Conservation (phyloP, 2,329 filamentous ascomycete genomes). For the Aspergillus aculeatus region DNA sequence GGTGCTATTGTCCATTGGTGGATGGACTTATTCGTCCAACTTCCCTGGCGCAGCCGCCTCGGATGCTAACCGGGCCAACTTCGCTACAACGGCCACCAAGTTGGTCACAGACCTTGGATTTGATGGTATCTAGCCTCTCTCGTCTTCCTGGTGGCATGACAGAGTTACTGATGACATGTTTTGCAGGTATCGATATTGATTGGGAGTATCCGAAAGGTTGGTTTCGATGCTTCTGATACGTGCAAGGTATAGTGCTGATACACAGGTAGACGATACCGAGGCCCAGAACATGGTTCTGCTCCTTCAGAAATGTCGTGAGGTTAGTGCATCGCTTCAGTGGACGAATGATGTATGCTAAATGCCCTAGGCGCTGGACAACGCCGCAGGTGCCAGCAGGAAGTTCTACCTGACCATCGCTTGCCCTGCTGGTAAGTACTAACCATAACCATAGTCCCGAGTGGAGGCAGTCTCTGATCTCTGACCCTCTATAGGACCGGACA, state of each 20-base stretch:
- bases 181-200: constrained; percentile 45
- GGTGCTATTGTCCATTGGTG: constrained; percentile 76
- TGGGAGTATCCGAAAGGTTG: constrained; percentile 49
- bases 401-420: constrained; percentile 52
- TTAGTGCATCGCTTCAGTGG: constrained; percentile 16
- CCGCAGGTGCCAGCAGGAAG: constrained; percentile 42
- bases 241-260: constrained; percentile 13
- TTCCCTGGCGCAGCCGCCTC: constrained; percentile 69
- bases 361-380: constrained; percentile 36
- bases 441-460: neutral
- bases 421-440: constrained; percentile 40
- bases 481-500: constrained; percentile 34
- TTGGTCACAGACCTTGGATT: constrained; percentile 80
- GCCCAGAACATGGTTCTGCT: constrained; percentile 45
- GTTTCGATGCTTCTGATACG: neutral
- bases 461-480: neutral
- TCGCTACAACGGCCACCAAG: constrained; percentile 70
- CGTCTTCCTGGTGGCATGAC: neutral
- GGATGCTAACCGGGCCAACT: constrained; percentile 59
- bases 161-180: constrained; percentile 1
- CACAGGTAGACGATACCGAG: constrained; percentile 38
- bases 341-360: constrained; percentile 1
- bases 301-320: constrained; percentile 44
- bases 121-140: constrained; percentile 36
- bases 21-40: constrained; percentile 76